These are phyloP conservation scores for Lasiosphaeria miniovina DNA, from an alignment of 495 filamentous ascomycete species.

Conservation along the genomic window DNA sequence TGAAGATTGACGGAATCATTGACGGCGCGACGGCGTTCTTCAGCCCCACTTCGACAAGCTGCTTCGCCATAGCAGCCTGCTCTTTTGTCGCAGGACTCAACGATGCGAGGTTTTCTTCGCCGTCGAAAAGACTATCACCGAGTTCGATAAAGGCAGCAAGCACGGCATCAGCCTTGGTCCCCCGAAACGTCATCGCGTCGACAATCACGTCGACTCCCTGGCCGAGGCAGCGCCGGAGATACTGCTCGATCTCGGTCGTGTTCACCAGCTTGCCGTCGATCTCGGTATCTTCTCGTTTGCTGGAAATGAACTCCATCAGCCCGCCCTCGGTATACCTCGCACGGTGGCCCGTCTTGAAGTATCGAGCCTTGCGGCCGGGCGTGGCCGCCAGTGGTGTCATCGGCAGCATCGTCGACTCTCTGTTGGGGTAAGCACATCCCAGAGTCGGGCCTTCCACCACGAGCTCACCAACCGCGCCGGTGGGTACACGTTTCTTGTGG, in stretches of 20 bases:
- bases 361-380: slow-evolving; percentile 18
- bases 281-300: slow-evolving; percentile 28
- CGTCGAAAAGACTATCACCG: slow-evolving; percentile 35
- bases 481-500: slow-evolving; percentile 42
- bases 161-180: slow-evolving; percentile 30
- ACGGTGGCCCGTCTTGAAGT: slow-evolving; percentile 44
- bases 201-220: slow-evolving; percentile 43
- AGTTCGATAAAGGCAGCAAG: slow-evolving; percentile 47
- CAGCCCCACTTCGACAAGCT: slow-evolving; percentile 36
- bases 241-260: slow-evolving; percentile 41
- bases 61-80: slow-evolving; percentile 37
- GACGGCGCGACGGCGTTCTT: slow-evolving; percentile 32
- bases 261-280: slow-evolving; percentile 33
- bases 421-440: slow-evolving; percentile 31
- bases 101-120: slow-evolving; percentile 30
- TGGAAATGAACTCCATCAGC: slow-evolving; percentile 43
- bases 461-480: slow-evolving; percentile 48
- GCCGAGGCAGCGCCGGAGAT: slow-evolving; percentile 44
- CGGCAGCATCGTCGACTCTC: slow-evolving; percentile 27
- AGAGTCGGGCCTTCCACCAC: slow-evolving; percentile 47
- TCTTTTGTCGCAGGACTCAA: slow-evolving; percentile 34
- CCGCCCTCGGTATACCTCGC: slow-evolving; percentile 44
- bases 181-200: slow-evolving; percentile 43
- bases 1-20: slow-evolving; percentile 40
- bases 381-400: slow-evolving; percentile 23